These are phyloP conservation scores for Aspergillus pseudoglaucus DNA, from an alignment of 2,329 filamentous ascomycete genomes.

Conservation along the genomic window DNA sequence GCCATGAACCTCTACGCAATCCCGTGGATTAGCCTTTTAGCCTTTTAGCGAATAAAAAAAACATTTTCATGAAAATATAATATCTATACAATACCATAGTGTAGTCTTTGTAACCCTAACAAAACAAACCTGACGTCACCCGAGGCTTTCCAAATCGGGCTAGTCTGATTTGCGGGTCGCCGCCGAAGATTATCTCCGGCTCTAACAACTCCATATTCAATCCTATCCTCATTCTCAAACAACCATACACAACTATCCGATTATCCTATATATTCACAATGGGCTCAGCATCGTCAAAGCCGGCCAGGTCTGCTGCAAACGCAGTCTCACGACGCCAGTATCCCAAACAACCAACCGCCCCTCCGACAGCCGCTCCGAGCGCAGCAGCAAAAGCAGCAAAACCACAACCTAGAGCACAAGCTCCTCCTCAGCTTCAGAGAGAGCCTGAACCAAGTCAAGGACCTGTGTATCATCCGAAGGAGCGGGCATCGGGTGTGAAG, in stretches of 20 bases:
- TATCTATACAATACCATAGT: not conserved
- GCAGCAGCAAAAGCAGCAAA: constrained; percentile 5
- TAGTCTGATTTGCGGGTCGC: constrained; percentile 7
- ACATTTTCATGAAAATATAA: too few species aligned
- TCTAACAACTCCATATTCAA: not conserved
- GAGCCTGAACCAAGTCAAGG: constrained; percentile 13
- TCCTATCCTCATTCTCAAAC: not conserved
- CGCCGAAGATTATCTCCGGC: not conserved
- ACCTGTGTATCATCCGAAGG: constrained; percentile 30
- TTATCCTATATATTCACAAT: constrained; percentile 29
- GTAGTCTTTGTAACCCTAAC: not conserved
- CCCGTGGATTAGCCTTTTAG: too few species aligned
- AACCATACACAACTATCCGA: constrained; percentile 1
- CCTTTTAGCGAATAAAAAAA: too few species aligned
- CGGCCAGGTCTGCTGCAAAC: constrained; percentile 43
- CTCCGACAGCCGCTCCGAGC: constrained; percentile 32
- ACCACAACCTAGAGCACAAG: constrained; percentile 1
- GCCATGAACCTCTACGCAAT: too few species aligned
- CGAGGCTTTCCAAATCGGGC: constrained; percentile 9
- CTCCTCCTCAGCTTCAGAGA: not conserved
- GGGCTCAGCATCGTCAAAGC: constrained; percentile 56
- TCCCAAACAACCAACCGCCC: constrained; percentile 41
- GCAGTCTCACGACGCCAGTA: constrained; percentile 50
- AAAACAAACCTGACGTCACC: constrained; percentile 14
- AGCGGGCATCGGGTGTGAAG: constrained; percentile 25